Percentiles rank a stretch among this genome's conserved stretches.
Evolutionary conservation across 2,329 filamentous ascomycete genomes (phyloP).

Genomic region (Calonectria leucothoes): DNA sequence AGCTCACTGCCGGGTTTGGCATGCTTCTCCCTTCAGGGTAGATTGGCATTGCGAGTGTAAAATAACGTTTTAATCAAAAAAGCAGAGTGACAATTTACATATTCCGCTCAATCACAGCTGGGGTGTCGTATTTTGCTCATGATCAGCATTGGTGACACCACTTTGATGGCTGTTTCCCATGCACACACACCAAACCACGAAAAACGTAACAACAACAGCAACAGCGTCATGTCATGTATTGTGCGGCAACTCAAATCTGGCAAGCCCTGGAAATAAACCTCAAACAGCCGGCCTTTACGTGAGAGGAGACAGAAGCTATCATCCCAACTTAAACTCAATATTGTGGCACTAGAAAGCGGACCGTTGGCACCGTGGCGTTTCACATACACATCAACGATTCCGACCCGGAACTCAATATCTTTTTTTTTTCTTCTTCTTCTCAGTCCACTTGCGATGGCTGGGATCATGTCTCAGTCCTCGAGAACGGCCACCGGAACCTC

Average conservation of each 20-base stretch:
- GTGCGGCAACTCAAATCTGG: neutral
- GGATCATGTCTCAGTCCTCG: neutral
- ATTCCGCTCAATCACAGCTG: neutral
- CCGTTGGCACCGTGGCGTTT: neutral
- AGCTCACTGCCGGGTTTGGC: neutral
- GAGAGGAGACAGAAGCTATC: neutral
- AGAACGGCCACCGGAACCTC: slow-evolving; percentile 1
- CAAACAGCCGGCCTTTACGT: neutral
- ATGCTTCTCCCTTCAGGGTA: neutral
- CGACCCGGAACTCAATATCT: neutral
- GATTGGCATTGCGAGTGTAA: neutral
- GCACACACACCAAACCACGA: too few relatives aligned
- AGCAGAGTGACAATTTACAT: neutral
- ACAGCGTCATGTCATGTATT: neutral
- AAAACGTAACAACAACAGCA: too few relatives aligned
- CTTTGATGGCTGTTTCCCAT: neutral
- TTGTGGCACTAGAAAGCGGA: neutral
- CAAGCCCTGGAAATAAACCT: neutral
- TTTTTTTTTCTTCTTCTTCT: too few relatives aligned
- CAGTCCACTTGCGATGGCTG: too few relatives aligned
- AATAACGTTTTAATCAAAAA: neutral
- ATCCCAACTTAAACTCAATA: neutral
- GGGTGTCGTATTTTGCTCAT: neutral
- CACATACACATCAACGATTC: neutral
- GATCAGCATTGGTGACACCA: neutral